Conservation (phyloP, 148 eudicot genomes). For the Rhododendron simsii region DNA sequence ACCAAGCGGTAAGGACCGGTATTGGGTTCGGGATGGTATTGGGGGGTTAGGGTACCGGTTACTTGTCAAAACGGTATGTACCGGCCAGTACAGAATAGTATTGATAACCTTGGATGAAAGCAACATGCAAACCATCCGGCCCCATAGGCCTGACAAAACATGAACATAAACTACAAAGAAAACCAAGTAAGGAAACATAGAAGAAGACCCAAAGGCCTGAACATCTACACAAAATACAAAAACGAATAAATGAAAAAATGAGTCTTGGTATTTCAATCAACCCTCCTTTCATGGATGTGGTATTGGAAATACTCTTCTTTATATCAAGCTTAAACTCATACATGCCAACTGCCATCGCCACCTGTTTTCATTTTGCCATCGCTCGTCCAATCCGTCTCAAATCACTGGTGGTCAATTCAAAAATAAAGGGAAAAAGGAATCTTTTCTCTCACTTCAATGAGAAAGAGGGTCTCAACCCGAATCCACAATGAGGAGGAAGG, state of each 20-base stretch:
- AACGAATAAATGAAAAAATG: background rate
- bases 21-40: too few relatives aligned
- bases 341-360: background rate
- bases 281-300: background rate
- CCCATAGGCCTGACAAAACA: background rate
- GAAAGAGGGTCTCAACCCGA: background rate
- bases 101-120: background rate
- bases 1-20: too few relatives aligned
- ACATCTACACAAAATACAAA: background rate
- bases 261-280: background rate
- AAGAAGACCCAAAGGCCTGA: background rate
- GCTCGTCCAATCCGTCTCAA: background rate
- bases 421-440: background rate
- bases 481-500: background rate
- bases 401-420: background rate
- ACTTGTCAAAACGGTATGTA: too few relatives aligned
- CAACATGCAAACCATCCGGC: background rate
- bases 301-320: background rate
- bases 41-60: too few relatives aligned
- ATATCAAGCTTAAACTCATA: background rate
- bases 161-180: background rate
- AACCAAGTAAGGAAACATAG: background rate
- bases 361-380: background rate
- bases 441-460: background rate
- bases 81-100: too few relatives aligned